Base-by-base conservation (phyloP, 2,329 filamentous ascomycete genomes). In the Fusarium miscanthi region DNA sequence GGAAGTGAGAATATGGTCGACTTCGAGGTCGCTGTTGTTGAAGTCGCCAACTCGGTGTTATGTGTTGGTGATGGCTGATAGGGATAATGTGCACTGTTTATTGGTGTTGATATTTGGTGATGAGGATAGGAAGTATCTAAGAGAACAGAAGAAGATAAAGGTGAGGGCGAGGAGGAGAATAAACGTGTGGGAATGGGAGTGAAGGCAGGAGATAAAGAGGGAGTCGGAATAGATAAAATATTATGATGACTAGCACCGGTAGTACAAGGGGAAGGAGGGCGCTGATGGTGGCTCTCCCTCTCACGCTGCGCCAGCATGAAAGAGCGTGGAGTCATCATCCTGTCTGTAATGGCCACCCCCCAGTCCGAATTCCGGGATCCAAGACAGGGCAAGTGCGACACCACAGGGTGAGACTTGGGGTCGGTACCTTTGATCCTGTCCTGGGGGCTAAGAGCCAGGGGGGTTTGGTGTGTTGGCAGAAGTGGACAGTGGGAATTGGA, bases 241-340 rank as follows among this genome's bases (percentile, higher is more conserved):
- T 69, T 71, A 60, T 74, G 62, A 71, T 70, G 66, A 74, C 66
- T 74, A 64, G 66, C 43, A 54, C 60, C 57, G 38, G 65, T 74
- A 59, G 70, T 57, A 62, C 68, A 63, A 63, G 74, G 61, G 60
- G 73, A 66, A 49, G 57, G 37, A 63, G 72, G 69, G 66, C 59
- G 67, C 69, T 64, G 72, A 49, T 60, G 63, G 57, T 73, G 70
- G 52, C 62, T 53, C 51, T 74, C 64, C 53, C 56, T 54, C 66
- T 76, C 69, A 54, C 74, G 75, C 60, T 76, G 70, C 67, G 73
- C 73, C 53, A 77, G 76, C 59, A 76, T 65, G 71, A 77, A 75
- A 63, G 76, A 77, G 66, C 76, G 76, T 77, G 76, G 76, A 67
- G 76, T 77, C 74, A 78, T 71, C 76, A 78, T 77, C 38, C 37